These are phyloP conservation scores for Candida boidinii DNA, from an alignment of 805 yeast species.

Conservation along the genomic window DNA sequence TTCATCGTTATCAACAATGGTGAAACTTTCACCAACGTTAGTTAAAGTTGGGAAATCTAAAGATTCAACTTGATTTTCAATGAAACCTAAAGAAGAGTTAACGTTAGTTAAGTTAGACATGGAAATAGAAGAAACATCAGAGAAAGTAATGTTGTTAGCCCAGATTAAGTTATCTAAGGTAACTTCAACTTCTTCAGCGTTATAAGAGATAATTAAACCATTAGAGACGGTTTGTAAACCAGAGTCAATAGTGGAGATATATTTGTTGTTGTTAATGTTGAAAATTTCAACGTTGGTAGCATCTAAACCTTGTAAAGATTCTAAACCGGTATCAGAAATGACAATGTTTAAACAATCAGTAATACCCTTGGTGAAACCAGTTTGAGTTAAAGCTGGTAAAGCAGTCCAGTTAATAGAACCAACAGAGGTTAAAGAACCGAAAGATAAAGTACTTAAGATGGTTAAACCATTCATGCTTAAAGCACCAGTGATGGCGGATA, in stretches of 20 bases:
- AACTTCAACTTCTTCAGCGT: constrained; percentile 70
- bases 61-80: constrained; percentile 56
- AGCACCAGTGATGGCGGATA: constrained; percentile 66
- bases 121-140: constrained; percentile 67
- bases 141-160: constrained; percentile 86
- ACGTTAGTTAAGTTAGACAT: constrained; percentile 60
- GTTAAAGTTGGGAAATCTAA: constrained; percentile 48
- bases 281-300: constrained; percentile 41
- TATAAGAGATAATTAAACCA: constrained; percentile 72
- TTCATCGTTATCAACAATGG: constrained; percentile 65
- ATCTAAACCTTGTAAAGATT: constrained; percentile 57
- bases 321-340: constrained; percentile 68
- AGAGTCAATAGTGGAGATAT: constrained; percentile 64
- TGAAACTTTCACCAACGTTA: constrained; percentile 71
- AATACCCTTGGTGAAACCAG: constrained; percentile 65
- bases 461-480: constrained; percentile 58
- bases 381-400: constrained; percentile 69
- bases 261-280: constrained; percentile 86
- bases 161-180: constrained; percentile 60
- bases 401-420: constrained; percentile 77
- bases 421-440: constrained; percentile 74
- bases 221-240: constrained; percentile 67
- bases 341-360: constrained; percentile 62
- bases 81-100: constrained; percentile 77
- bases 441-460: constrained; percentile 54